phyloP scores from a whole-genome alignment of 208 protist species.

The Crithidia thermophila region DNA sequence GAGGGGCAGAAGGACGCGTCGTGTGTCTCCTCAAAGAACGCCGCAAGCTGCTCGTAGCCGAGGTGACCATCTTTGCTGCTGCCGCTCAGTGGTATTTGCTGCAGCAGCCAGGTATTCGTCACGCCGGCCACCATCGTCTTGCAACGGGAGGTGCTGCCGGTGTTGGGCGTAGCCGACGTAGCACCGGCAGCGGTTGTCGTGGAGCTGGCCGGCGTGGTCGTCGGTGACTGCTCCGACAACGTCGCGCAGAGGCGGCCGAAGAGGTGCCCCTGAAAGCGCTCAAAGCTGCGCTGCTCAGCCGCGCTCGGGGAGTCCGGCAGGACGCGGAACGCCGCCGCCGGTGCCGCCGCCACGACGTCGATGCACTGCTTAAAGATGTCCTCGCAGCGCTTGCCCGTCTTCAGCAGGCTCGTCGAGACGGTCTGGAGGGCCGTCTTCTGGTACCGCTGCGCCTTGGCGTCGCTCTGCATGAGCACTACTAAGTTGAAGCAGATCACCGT shows the following conservation, averaged over 20 bases:
- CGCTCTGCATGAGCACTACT: constrained; percentile 28
- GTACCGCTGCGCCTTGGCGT: constrained; percentile 49
- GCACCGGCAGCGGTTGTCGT: not conserved
- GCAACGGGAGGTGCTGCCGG: not conserved
- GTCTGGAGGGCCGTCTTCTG: constrained; percentile 17
- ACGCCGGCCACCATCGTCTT: constrained; percentile 11
- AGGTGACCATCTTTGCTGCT: not conserved
- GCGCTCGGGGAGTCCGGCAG: constrained; percentile 24
- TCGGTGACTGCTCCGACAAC: not conserved
- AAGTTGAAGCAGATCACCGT: constrained; percentile 61
- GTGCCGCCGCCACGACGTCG: constrained; percentile 36
- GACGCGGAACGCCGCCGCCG: constrained; percentile 34
- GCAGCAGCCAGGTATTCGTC: constrained; percentile 22
- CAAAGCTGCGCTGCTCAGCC: constrained; percentile 34
- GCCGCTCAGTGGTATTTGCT: not conserved
- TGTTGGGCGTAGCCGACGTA: not conserved
- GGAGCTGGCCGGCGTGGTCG: not conserved
- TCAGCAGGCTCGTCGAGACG: constrained; percentile 50
- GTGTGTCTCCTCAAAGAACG: constrained; percentile 27
- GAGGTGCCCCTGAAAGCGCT: constrained; percentile 39
- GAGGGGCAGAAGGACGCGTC: constrained; percentile 7
- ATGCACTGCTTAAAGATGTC: constrained; percentile 53
- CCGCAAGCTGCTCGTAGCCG: constrained; percentile 17
- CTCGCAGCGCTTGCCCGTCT: constrained; percentile 47
- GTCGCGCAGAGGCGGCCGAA: constrained; percentile 43